Evolutionary conservation across 1,284 basidiomycete species (phyloP), one percentile per base, ranked within the genome.

Genomic region (Mycena citricolor): DNA sequence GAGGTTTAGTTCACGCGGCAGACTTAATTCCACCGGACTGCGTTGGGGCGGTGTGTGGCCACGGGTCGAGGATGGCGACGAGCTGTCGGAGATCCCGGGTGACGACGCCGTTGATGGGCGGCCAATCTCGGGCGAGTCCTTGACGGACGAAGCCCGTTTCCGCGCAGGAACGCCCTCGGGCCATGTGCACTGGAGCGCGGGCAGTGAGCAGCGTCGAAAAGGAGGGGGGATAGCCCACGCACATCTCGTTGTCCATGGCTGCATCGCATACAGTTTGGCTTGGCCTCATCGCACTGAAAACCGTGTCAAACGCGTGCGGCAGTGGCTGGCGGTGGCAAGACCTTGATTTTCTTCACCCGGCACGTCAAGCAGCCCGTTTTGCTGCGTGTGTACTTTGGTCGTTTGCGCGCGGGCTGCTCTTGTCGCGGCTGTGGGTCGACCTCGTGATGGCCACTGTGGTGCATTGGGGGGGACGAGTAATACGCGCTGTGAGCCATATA

Each of bases 311-410:
- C 22, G 31, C 17, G 19, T 22, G 34, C 19, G 10, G 11, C 14
- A 17, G 26, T 17, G 22, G 22, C 25, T n/a, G n/a, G n/a, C n/a
- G 35, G 30, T 40, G 24, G 40, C 61, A 74, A 42, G 51, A 88
- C 87, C 77, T 90, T 90, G 58, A 90, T 86, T 75, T 90, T 90
- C 72, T 90, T 90, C 52, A 79, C 77, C 57, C 87, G 77, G 71
- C 87, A 90, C 22, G 87, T 90, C 59, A 90, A 65, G 59, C 87
- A 90, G 16, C 87, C 87, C 1, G 86, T 88, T 67, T 90, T 90
- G 68, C 85, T 88, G 55, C 87, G 78, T 51, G 87, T 90, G 58
- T 90, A 90, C 69, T 90, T 90, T 39, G 86, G 87, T 35, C 87
- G 83, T 63, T 88, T 89, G 50, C 86, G 76, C 57, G 81, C 77